Conservation (phyloP, 495 filamentous ascomycete species). For the Saxispiralis lemnorum region DNA sequence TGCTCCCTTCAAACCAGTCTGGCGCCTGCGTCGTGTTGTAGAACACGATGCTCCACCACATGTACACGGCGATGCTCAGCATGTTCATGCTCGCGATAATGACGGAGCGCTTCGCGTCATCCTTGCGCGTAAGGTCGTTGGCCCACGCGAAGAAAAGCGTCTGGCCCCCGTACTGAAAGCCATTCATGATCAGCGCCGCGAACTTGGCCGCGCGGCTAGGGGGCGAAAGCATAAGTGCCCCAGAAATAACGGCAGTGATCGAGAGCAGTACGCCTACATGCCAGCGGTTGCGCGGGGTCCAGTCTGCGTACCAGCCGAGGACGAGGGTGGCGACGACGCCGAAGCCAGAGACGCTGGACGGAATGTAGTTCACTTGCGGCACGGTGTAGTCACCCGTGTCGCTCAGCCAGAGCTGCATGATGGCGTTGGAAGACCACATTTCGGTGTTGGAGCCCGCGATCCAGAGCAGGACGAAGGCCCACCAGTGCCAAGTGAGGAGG, state of each 20-base stretch:
- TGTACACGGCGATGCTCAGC: slow-evolving; percentile 37
- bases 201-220: background rate
- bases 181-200: slow-evolving; percentile 10
- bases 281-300: slow-evolving; percentile 2
- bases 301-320: slow-evolving; percentile 3
- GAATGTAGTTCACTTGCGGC: slow-evolving; percentile 7
- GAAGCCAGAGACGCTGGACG: slow-evolving; percentile 21
- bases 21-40: slow-evolving; percentile 30
- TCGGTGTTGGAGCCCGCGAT: slow-evolving; percentile 33
- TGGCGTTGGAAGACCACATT: slow-evolving; percentile 31
- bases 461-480: slow-evolving; percentile 33
- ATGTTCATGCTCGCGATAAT: slow-evolving; percentile 40
- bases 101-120: slow-evolving; percentile 30
- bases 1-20: background rate
- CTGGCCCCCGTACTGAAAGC: slow-evolving; percentile 38
- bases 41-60: slow-evolving; percentile 49
- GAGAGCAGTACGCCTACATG: slow-evolving; percentile 3
- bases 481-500: slow-evolving; percentile 32
- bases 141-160: slow-evolving; percentile 44
- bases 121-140: slow-evolving; percentile 36
- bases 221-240: slow-evolving; percentile 27
- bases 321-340: slow-evolving; percentile 27
- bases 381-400: slow-evolving; percentile 28
- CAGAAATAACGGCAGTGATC: slow-evolving; percentile 28
- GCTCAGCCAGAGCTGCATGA: slow-evolving; percentile 31